A percentile compares a stretch with the other conserved stretches of the same genome.
Evolutionary conservation across 139 green algal species (phyloP).

Genomic region (Ostreobium quekettii): DNA sequence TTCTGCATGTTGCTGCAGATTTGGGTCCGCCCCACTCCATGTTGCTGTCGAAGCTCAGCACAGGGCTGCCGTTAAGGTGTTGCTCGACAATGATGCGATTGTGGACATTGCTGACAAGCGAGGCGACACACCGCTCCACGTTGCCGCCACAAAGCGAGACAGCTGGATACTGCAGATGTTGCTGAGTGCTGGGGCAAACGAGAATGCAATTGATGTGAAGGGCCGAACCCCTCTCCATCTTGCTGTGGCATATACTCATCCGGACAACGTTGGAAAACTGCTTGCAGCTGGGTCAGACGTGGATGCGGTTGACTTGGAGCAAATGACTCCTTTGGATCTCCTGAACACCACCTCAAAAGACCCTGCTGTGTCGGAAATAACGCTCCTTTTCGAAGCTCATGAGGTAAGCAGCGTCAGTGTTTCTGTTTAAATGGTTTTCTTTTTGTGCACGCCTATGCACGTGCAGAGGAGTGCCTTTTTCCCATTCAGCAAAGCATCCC

Average conservation of each 20-base stretch:
- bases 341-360: too few species aligned
- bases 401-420: too few species aligned
- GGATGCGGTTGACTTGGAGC: too few species aligned
- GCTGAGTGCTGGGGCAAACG: neutral
- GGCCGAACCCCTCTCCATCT: conserved; percentile 4
- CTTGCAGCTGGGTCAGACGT: conserved; percentile 1
- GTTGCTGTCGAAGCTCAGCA: conserved; percentile 1
- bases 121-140: conserved; percentile 8
- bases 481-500: too few species aligned
- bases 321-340: too few species aligned
- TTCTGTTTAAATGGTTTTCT: too few species aligned
- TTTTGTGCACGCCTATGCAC: too few species aligned
- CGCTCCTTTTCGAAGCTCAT: too few species aligned
- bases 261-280: neutral
- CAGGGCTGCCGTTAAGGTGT: neutral
- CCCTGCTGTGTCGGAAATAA: too few species aligned
- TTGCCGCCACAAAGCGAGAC: neutral
- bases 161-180: neutral
- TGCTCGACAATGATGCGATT: conserved; percentile 1
- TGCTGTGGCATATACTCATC: neutral
- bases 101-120: conserved; percentile 6
- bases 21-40: conserved; percentile 11
- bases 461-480: too few species aligned
- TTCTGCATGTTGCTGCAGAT: too few species aligned
- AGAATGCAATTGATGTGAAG: neutral